Conservation (phyloP, 176 grass and related monocot genomes). For the Raddia distichophylla region DNA sequence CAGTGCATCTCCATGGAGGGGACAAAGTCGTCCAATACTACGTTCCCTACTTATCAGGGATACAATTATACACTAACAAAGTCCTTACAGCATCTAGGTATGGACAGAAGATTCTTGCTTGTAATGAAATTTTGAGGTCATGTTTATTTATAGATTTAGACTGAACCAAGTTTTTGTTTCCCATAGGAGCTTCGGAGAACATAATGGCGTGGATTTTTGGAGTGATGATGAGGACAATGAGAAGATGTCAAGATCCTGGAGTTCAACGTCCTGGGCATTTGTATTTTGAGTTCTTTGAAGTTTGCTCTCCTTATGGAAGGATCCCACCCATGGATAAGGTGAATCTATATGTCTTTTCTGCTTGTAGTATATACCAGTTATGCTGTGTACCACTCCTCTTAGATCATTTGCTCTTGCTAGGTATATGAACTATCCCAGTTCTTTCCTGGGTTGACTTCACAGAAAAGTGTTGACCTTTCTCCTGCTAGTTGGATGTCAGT, state of each 20-base stretch:
- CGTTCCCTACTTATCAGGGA: conserved; percentile 77
- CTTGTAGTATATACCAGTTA: background rate
- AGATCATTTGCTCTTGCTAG: conserved; percentile 37
- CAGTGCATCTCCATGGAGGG: conserved; percentile 54
- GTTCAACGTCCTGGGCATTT: conserved; percentile 53
- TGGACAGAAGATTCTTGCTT: background rate
- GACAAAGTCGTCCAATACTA: conserved; percentile 70
- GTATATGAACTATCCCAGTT: conserved; percentile 69
- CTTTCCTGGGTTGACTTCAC: conserved; percentile 64
- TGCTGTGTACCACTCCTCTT: conserved; percentile 6
- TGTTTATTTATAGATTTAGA: conserved; percentile 14
- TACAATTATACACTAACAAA: conserved; percentile 83
- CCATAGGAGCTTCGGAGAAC: conserved; percentile 62
- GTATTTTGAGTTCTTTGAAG: conserved; percentile 87
- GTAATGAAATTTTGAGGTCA: conserved; percentile 13
- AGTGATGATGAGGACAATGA: conserved; percentile 57
- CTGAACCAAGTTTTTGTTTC: conserved; percentile 33
- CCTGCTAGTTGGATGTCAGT: conserved; percentile 95
- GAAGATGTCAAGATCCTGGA: conserved; percentile 66
- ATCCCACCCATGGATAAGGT: conserved; percentile 86
- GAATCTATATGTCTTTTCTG: conserved; percentile 25
- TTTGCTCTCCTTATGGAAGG: conserved; percentile 75
- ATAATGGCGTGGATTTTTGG: conserved; percentile 60
- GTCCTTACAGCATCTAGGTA: conserved; percentile 58
- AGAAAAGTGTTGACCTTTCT: conserved; percentile 77